Conservation (phyloP, 257 asterid genomes). For the Petunia secreta region DNA sequence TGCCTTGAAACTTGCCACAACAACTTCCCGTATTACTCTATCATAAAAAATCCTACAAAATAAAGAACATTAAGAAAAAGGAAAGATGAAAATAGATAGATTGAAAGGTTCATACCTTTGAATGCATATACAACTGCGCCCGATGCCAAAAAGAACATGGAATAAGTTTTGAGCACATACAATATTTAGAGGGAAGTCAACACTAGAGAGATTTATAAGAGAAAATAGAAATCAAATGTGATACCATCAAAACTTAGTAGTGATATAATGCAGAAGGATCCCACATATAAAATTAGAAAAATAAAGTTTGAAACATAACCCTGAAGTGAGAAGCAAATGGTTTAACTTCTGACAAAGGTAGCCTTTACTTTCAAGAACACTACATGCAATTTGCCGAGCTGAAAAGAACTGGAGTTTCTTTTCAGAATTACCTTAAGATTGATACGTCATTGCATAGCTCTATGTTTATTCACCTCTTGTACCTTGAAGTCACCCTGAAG, state of each 20-base stretch:
- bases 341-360: slow-evolving; percentile 93
- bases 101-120: slow-evolving; percentile 62
- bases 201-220: slow-evolving; percentile 52
- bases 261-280: slow-evolving; percentile 25
- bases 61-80: not conserved
- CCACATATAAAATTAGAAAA: slow-evolving; percentile 19
- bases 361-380: slow-evolving; percentile 91
- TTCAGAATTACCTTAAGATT: slow-evolving; percentile 64
- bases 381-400: slow-evolving; percentile 96
- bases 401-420: slow-evolving; percentile 87
- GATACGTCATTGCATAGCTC: slow-evolving; percentile 56
- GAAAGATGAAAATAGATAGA: not conserved
- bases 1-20: slow-evolving; percentile 21
- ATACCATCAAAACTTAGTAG: slow-evolving; percentile 15
- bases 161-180: slow-evolving; percentile 74
- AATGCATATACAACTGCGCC: slow-evolving; percentile 88
- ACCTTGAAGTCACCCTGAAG: slow-evolving; percentile 87
- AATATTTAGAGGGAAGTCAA: slow-evolving; percentile 83
- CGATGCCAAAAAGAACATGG: slow-evolving; percentile 59
- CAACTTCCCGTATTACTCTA: slow-evolving; percentile 98
- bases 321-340: slow-evolving; percentile 18
- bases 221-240: not conserved
- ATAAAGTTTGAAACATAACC: slow-evolving; percentile 25
- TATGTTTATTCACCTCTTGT: slow-evolving; percentile 87
- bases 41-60: slow-evolving; percentile 80